Percentiles rank a stretch among this genome's conserved stretches.
These are phyloP conservation scores for Sanghuangporus sanghuang DNA, from an alignment of 1,284 basidiomycete species.

Conservation along the genomic window DNA sequence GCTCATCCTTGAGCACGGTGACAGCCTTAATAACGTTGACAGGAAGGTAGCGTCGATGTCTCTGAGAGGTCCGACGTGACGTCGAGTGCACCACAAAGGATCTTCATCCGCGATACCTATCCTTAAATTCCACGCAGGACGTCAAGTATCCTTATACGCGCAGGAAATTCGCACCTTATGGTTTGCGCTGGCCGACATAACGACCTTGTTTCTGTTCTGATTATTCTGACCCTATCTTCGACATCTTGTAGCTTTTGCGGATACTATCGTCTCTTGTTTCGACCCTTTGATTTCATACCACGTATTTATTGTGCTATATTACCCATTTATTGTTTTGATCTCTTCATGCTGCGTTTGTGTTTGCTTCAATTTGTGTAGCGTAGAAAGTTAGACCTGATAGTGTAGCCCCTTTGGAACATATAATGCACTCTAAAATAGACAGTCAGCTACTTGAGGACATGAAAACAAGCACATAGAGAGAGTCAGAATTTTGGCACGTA, in stretches of 20 bases:
- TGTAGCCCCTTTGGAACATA: too few relatives aligned
- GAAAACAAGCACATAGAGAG: neutral
- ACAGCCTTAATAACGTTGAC: neutral
- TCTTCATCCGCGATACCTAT: neutral
- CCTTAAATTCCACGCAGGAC: neutral
- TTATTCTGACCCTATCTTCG: neutral
- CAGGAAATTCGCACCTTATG: neutral
- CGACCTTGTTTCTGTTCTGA: too few relatives aligned
- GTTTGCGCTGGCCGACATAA: neutral
- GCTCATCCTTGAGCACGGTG: neutral
- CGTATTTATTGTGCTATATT: neutral
- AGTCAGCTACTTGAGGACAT: neutral
- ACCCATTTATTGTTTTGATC: neutral
- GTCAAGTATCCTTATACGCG: neutral
- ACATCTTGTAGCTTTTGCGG: neutral
- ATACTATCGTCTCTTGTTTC: neutral
- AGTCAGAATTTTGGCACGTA: constrained; percentile 4
- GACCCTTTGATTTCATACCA: neutral
- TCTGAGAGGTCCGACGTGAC: too few relatives aligned
- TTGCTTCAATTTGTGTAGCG: neutral
- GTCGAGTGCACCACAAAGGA: neutral
- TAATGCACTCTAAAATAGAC: neutral
- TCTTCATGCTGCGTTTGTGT: neutral
- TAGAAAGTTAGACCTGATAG: neutral
- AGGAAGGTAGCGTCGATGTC: neutral